phyloP scores from a whole-genome alignment of 2,329 filamentous ascomycete species.

The Alternaria angustiovoidea region DNA sequence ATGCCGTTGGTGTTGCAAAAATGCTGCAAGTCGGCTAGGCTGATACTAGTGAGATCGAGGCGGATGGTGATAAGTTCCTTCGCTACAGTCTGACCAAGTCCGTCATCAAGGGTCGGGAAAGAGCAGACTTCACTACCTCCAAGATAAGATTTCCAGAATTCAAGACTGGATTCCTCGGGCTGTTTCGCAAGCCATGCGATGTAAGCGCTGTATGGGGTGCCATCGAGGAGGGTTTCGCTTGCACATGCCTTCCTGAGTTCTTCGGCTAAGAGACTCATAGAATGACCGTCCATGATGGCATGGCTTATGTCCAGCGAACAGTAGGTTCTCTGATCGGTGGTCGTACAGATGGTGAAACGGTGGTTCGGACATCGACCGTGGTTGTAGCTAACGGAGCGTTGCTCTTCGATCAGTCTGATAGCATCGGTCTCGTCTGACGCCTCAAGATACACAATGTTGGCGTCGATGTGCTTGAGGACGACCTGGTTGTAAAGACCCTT shows the following conservation, averaged over 20 bases:
- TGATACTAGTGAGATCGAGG: constrained; percentile 38
- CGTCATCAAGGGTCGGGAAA: constrained; percentile 43
- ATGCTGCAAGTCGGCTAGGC: constrained; percentile 37
- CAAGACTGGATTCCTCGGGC: constrained; percentile 34
- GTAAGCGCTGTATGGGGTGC: constrained; percentile 45
- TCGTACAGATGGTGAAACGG: constrained; percentile 43
- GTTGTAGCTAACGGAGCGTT: constrained; percentile 36
- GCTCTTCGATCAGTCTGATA: constrained; percentile 27
- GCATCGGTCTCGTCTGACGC: constrained; percentile 33
- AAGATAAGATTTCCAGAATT: constrained; percentile 46
- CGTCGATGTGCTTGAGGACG: constrained; percentile 37
- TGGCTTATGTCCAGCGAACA: constrained; percentile 48
- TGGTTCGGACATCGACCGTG: constrained; percentile 39
- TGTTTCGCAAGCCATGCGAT: constrained; percentile 40
- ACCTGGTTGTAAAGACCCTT: constrained; percentile 46
- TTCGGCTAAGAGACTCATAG: constrained; percentile 40
- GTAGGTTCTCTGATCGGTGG: constrained; percentile 29
- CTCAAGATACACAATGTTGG: constrained; percentile 36
- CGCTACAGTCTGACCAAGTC: constrained; percentile 17
- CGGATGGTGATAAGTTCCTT: constrained; percentile 39
- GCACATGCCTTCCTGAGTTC: constrained; percentile 42
- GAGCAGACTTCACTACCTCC: constrained; percentile 42
- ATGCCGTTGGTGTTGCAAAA: constrained; percentile 56
- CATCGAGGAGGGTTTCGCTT: constrained; percentile 29
- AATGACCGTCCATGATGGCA: constrained; percentile 48